Conservation (phyloP, 352 stramenopile species). For the Pythium rishiriense region DNA sequence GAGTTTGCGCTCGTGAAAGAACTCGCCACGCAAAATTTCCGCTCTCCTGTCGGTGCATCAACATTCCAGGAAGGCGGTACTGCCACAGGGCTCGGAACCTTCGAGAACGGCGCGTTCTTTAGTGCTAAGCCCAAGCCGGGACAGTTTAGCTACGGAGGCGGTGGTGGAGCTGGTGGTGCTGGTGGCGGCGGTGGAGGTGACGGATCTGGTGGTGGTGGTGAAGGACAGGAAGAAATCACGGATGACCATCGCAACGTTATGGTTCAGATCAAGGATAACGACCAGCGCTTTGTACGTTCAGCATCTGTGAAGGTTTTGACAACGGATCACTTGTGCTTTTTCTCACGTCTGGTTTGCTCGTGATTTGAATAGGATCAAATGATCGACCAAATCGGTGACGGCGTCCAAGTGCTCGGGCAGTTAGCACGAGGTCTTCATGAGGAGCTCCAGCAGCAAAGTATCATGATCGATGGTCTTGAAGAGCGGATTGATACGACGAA, state of each 20-base stretch:
- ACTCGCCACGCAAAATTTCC: slow-evolving; percentile 58
- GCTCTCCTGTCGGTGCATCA: slow-evolving; percentile 40
- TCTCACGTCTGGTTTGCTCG: not conserved
- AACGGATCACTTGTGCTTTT: not conserved
- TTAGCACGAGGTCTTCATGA: slow-evolving; percentile 79
- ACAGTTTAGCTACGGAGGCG: slow-evolving; percentile 25
- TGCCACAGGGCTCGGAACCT: slow-evolving; percentile 44
- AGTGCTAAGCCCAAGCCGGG: slow-evolving; percentile 34
- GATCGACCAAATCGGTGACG: slow-evolving; percentile 82
- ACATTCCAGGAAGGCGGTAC: slow-evolving; percentile 47
- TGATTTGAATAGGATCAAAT: slow-evolving; percentile 61
- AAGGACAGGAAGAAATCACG: slow-evolving; percentile 58
- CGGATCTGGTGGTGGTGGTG: slow-evolving; percentile 31
- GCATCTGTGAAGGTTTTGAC: too few species aligned
- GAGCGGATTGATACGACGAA: slow-evolving; percentile 81
- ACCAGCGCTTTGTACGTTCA: slow-evolving; percentile 76
- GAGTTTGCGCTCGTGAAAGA: slow-evolving; percentile 83
- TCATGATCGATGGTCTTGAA: slow-evolving; percentile 86
- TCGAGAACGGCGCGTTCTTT: slow-evolving; percentile 70
- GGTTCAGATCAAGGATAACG: slow-evolving; percentile 78
- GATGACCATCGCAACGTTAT: slow-evolving; percentile 66
- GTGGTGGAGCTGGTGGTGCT: slow-evolving; percentile 26
- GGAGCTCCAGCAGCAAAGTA: slow-evolving; percentile 83
- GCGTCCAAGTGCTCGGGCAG: slow-evolving; percentile 76
- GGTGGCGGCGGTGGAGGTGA: slow-evolving; percentile 30